phyloP scores from a whole-genome alignment of 768 basidiomycete species.

The Mycena albidolilacea region DNA sequence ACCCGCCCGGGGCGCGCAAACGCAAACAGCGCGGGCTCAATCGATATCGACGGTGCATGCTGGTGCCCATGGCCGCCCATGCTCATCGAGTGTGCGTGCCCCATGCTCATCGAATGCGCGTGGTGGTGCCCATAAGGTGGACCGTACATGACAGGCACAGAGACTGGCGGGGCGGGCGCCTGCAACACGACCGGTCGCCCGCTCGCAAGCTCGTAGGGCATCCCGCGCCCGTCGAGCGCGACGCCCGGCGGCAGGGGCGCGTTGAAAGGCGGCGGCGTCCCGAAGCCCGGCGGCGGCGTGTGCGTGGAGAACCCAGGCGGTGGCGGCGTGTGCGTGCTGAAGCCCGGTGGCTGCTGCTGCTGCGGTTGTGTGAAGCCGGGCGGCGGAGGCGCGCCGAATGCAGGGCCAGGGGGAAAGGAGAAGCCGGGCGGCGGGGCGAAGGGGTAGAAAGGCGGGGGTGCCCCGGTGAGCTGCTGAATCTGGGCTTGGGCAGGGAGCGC shows the following conservation, averaged over 20 bases:
- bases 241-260: conserved; percentile 80
- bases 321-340: conserved; percentile 13
- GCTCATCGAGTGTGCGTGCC: conserved; percentile 22
- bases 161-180: conserved; percentile 70
- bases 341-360: conserved; percentile 13
- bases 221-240: conserved; percentile 79
- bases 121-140: conserved; percentile 61
- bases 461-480: neutral
- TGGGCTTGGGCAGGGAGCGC: conserved; percentile 10
- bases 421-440: conserved; percentile 19
- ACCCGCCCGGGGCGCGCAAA: conserved; percentile 36
- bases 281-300: conserved; percentile 24
- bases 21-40: conserved; percentile 33
- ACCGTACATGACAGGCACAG: conserved; percentile 58
- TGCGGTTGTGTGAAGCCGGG: conserved; percentile 8
- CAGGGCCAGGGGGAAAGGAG: conserved; percentile 11
- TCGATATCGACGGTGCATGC: neutral
- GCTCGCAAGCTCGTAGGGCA: conserved; percentile 87
- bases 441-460: conserved; percentile 20
- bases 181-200: conserved; percentile 82
- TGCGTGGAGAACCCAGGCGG: conserved; percentile 11
- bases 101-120: conserved; percentile 29
- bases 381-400: neutral
- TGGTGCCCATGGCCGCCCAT: neutral
- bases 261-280: conserved; percentile 69